Evolutionary conservation across 768 basidiomycete genomes (phyloP), one percentile per base, ranked within the genome.

Genomic region (Kwoniella europaea): DNA sequence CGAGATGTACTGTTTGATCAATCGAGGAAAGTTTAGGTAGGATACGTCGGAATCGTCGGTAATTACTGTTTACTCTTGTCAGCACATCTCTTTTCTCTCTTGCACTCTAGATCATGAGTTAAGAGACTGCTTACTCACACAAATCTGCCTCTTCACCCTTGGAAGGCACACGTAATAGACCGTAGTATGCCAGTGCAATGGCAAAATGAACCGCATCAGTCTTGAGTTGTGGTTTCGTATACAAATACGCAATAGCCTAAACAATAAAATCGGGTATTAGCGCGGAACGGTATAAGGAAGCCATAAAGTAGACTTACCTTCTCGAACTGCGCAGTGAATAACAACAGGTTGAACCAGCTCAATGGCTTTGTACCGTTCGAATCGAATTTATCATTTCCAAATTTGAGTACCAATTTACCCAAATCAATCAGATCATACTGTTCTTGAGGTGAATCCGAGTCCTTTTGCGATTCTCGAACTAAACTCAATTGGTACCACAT

Each of bases 281-380:
- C n/a, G n/a, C n/a, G n/a, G 20, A 55, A 10, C 54, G n/a, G 54
- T 22, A n/a, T 18, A 2, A 22, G 24, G 3, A 24, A 18, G 12
- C 10, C 4, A n/a, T 43, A 4, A 0, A 1, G 2, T 20, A 35
- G 35, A 84, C 89, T 69, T 71, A 93, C 94, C 83, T 91, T 86
- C 84, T 99, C 97, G 76, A 98, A 99, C 80, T 97, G 91, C 15
- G 94, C 97, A 75, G 92, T 93, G 86, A 94, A 90, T 22, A 97
- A 87, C 71, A 98, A 84, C 1, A 98, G 90, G 70, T 85, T 84
- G 79, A 86, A 85, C 79, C 85, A 85, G 5, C 83, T 79, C 55
- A 85, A 76, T 9, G 85, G 88, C 10, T 88, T 85, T 86, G 79
- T 88, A 84, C 84, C 91, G 86, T 75, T 87, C 86, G 59, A 88